These are phyloP conservation scores for Hyaloscypha bicolor DNA, from an alignment of 495 filamentous ascomycete species.

Conservation along the genomic window DNA sequence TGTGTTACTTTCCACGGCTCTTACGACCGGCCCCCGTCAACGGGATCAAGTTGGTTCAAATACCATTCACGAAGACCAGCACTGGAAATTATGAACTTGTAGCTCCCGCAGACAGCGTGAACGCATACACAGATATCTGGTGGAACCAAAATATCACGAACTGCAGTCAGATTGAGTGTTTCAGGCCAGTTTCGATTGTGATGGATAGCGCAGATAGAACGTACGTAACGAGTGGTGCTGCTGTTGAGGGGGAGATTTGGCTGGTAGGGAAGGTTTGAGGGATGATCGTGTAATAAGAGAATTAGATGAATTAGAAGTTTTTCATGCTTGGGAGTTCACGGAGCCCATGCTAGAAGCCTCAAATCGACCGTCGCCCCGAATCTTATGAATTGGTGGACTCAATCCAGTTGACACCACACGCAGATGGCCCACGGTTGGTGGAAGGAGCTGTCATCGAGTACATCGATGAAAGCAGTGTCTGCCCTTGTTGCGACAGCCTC, in stretches of 20 bases:
- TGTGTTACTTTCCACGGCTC: slow-evolving; percentile 10
- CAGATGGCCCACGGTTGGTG: no score
- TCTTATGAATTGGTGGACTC: no score
- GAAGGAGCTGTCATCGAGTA: no score
- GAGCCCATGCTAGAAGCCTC: no score
- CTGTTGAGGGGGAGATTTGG: not conserved
- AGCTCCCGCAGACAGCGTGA: not conserved
- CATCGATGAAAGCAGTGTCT: no score
- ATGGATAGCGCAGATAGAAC: not conserved
- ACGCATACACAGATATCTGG: slow-evolving; percentile 3
- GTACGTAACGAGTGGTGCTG: slow-evolving; percentile 6
- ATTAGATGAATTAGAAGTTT: not conserved
- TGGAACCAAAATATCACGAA: not conserved
- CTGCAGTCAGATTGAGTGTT: not conserved
- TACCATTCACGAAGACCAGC: not conserved
- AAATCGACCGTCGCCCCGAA: no score
- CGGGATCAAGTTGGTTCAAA: not conserved
- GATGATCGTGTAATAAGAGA: not conserved
- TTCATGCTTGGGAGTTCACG: no score
- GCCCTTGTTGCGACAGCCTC: no score
- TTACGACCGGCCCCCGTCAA: not conserved
- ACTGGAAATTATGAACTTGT: not conserved
- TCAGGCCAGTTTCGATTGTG: slow-evolving; percentile 1
- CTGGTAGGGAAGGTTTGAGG: not conserved
- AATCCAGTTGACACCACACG: no score